phyloP scores from a whole-genome alignment of 306 rosid genomes.

The Senna tora region DNA sequence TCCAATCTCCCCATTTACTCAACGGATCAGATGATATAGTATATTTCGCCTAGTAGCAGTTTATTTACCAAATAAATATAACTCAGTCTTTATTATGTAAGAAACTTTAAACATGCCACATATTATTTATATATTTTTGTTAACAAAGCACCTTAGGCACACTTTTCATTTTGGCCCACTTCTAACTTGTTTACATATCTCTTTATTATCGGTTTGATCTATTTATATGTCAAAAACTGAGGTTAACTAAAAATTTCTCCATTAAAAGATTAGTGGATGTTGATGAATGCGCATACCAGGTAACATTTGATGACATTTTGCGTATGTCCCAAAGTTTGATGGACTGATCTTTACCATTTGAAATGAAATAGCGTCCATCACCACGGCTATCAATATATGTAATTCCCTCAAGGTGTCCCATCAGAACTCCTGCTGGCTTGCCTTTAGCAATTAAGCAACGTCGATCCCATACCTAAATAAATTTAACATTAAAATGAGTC shows the following conservation, averaged over 20 bases:
- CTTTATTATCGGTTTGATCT: neutral
- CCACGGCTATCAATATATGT: conserved; percentile 87
- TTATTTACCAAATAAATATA: neutral
- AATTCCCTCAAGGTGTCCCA: conserved; percentile 90
- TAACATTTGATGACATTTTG: conserved; percentile 68
- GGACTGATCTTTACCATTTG: conserved; percentile 94
- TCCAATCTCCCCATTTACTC: conserved; percentile 6
- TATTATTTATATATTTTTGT: neutral
- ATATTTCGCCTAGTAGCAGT: conserved; percentile 18
- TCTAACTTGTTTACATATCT: neutral
- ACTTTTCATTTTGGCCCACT: neutral
- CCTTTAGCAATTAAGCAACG: conserved; percentile 66
- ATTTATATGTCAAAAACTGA: neutral
- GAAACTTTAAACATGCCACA: neutral
- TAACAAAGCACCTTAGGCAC: neutral
- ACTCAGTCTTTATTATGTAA: neutral
- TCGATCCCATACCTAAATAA: conserved; percentile 90
- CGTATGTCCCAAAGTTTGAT: conserved; percentile 98
- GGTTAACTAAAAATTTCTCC: neutral
- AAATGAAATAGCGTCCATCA: conserved; percentile 92
- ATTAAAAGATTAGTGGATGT: neutral
- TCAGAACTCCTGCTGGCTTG: conserved; percentile 79
- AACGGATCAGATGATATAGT: neutral
- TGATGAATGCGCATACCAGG: conserved; percentile 54
- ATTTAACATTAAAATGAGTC: conserved; percentile 20